These are phyloP conservation scores for Diaporthe sp. DNA, from an alignment of 2,329 filamentous ascomycete species.

Conservation along the genomic window DNA sequence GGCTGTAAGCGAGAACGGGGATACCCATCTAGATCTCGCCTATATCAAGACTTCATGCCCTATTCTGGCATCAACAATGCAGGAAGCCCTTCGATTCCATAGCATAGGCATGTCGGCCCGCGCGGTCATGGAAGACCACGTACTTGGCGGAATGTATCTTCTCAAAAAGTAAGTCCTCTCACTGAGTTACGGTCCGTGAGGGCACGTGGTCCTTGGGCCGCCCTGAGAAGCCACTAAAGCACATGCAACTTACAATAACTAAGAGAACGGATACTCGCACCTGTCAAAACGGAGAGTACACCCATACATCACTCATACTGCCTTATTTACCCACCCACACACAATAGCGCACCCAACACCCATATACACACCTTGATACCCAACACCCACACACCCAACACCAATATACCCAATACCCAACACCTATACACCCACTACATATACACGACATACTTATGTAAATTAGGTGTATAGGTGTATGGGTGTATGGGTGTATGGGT, in stretches of 20 bases:
- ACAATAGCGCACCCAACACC: too few relatives aligned
- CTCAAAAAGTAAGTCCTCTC: constrained; percentile 40
- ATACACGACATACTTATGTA: too few relatives aligned
- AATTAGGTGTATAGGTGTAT: too few relatives aligned
- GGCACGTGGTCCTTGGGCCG: too few relatives aligned
- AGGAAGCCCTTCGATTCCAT: constrained; percentile 55
- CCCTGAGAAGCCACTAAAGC: background rate
- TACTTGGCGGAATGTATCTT: constrained; percentile 34
- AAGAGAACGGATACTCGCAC: background rate
- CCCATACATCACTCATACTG: too few relatives aligned
- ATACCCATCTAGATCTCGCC: constrained; percentile 47
- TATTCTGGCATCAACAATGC: constrained; percentile 53
- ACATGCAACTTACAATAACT: background rate
- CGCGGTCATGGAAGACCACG: constrained; percentile 24
- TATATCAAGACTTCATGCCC: constrained; percentile 51
- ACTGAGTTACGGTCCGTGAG: background rate
- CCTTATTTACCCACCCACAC: too few relatives aligned
- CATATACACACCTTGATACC: too few relatives aligned
- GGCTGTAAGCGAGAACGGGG: background rate
- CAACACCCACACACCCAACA: too few relatives aligned
- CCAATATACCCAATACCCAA: too few relatives aligned
- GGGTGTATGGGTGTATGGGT: too few relatives aligned
- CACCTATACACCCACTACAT: too few relatives aligned
- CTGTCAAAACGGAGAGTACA: too few relatives aligned
- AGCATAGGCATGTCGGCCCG: constrained; percentile 49